Percentiles rank a stretch among this genome's conserved stretches.
phyloP scores from a whole-genome alignment of 108 stramenopile species.

The Pseudonitzschia delicatissima region DNA sequence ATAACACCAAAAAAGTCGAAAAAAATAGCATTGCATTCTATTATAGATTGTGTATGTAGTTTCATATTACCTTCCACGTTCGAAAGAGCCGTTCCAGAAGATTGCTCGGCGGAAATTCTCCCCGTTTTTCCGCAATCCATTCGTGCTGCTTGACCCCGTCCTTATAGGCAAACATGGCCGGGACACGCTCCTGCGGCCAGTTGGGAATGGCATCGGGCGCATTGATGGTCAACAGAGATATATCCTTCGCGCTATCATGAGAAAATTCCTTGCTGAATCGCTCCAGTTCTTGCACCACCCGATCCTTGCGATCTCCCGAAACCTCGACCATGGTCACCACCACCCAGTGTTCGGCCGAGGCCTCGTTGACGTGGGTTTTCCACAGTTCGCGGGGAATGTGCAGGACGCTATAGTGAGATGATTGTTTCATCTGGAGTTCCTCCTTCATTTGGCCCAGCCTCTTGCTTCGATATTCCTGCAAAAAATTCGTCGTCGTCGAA shows the following conservation, averaged over 20 bases:
- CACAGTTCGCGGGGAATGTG: conserved; percentile 68
- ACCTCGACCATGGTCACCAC: conserved; percentile 45
- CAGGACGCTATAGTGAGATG: conserved; percentile 13
- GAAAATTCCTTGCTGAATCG: conserved; percentile 12
- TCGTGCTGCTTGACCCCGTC: conserved; percentile 83
- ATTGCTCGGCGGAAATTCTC: conserved; percentile 12
- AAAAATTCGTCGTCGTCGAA: conserved; percentile 44
- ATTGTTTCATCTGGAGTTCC: background rate
- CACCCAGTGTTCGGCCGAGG: conserved; percentile 61
- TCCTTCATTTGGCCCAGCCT: conserved; percentile 52
- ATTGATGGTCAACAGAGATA: conserved; percentile 71
- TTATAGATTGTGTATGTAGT: background rate
- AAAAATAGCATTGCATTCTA: background rate
- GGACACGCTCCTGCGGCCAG: conserved; percentile 77
- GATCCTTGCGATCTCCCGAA: conserved; percentile 6
- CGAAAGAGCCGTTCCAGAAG: conserved; percentile 1
- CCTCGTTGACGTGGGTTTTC: conserved; percentile 72
- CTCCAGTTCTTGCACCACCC: conserved; percentile 26
- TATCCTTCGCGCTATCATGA: conserved; percentile 16
- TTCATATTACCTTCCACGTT: background rate
- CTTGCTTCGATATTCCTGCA: conserved; percentile 51
- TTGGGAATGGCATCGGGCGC: conserved; percentile 74
- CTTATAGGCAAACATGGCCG: conserved; percentile 88
- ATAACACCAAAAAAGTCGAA: background rate
- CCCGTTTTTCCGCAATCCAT: conserved; percentile 12